Base-by-base conservation (phyloP, 2,329 filamentous ascomycete genomes). In the Paradendryphiella salina region DNA sequence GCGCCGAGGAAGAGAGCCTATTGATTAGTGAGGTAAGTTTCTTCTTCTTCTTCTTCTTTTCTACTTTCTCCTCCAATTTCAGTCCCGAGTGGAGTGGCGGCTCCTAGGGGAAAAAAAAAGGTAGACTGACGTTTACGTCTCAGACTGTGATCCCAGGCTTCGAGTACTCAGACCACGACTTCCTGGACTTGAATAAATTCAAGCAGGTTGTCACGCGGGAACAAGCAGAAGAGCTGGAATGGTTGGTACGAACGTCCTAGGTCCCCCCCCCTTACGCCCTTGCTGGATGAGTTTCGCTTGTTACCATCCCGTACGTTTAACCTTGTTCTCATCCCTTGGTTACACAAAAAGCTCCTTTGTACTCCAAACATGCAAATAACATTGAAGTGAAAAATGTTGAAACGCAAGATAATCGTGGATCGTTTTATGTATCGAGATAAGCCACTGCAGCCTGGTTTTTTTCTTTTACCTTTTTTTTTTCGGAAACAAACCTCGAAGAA, bases 101-200 rank as follows among this genome's bases (percentile, higher is more conserved):
- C 1, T 23, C 4, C 4, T 29, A 11, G 8, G 28, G 28, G 17
- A 14, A 3, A 6, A 8, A 1, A 4, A 21, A 17, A 28, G n/a
- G 10, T 5, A 10, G 11, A n/a, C 21, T 46, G 14, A 39, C n/a
- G 10, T 7, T 17, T 14, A 11, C 9, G 7, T 21, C n/a, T 1
- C 26, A 76, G 75, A 86, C 83, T 0, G 85, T 87, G 1, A 77
- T 87, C 6, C 85, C 85, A 0, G 86, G 85, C 0, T 88, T 88
- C 61, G 85, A 87, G 63, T 87, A 77, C 59, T 77, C 75, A 50
- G 85, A 88, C 67, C 84, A 88, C 67, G 83, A 86, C 60, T 88
- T 88, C 60, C 72, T 89, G 63, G 76, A 72, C 2, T 55, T 59
- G 8, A 74, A 79, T 40, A 72, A 69, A 10, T 72, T 86, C 57